A percentile compares a stretch with the other conserved stretches of the same genome.
phyloP scores from a whole-genome alignment of 495 filamentous ascomycete species.

The Aspergillus haitiensis region DNA sequence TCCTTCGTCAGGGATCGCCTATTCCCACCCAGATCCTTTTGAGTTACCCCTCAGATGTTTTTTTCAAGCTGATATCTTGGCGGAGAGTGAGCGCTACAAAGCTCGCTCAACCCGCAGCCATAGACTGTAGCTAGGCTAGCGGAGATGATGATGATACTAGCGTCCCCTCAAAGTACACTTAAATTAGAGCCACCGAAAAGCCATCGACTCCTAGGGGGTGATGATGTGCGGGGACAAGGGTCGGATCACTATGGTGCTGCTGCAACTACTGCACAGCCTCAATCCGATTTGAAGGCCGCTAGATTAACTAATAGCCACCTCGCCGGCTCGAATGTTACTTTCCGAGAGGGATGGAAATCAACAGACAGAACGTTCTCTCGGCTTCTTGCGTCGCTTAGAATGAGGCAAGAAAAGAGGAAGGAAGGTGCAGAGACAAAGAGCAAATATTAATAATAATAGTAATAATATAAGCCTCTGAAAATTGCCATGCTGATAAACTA shows the following conservation, averaged over 20 bases:
- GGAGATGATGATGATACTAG: constrained; percentile 6
- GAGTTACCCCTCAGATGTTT: constrained; percentile 19
- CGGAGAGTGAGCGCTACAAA: constrained; percentile 7
- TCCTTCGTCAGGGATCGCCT: constrained; percentile 6
- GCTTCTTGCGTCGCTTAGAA: background rate
- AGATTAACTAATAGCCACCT: constrained; percentile 16
- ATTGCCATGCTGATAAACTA: background rate
- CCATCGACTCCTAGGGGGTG: constrained; percentile 12
- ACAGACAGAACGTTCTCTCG: background rate
- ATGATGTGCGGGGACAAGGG: constrained; percentile 22
- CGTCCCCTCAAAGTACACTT: constrained; percentile 10
- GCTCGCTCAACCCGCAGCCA: constrained; percentile 18
- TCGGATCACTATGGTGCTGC: constrained; percentile 17
- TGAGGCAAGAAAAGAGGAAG: background rate
- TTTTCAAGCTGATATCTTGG: constrained; percentile 14
- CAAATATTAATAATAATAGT: background rate
- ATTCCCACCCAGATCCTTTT: constrained; percentile 6
- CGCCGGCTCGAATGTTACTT: constrained; percentile 13
- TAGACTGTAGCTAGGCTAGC: constrained; percentile 7
- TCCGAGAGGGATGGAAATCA: too few relatives aligned
- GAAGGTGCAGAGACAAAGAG: background rate
- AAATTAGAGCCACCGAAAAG: constrained; percentile 21
- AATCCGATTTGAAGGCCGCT: constrained; percentile 19
- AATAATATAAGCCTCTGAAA: background rate
- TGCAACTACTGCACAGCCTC: constrained; percentile 23